A percentile compares a stretch with the other conserved stretches of the same genome.
These are phyloP conservation scores for Talaromyces trachyspermus DNA, from an alignment of 495 filamentous ascomycete species.

Conservation along the genomic window DNA sequence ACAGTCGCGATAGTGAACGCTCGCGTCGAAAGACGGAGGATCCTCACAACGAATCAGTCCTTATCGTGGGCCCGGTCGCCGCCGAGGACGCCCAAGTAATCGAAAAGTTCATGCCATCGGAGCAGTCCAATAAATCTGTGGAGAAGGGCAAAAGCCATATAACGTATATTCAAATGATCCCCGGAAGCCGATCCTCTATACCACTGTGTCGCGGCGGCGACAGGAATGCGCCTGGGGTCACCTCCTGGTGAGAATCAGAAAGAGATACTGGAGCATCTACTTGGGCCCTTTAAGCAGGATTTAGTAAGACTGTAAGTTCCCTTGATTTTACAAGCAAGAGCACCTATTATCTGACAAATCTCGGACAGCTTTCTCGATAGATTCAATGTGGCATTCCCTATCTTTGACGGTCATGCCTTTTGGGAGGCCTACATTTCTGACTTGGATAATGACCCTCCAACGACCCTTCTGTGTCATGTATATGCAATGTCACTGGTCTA, in stretches of 20 bases:
- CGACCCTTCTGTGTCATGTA: conserved; percentile 44
- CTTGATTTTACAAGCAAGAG: too few species aligned
- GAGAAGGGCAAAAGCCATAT: conserved; percentile 39
- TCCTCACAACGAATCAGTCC: conserved; percentile 40
- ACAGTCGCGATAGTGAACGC: conserved; percentile 27
- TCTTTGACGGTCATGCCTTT: conserved; percentile 44
- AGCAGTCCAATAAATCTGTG: conserved; percentile 28
- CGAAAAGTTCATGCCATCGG: conserved; percentile 43
- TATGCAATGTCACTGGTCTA: conserved; percentile 47
- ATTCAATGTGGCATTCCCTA: conserved; percentile 46
- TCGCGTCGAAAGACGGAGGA: conserved; percentile 31
- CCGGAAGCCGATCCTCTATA: conserved; percentile 40
- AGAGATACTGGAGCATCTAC: conserved; percentile 47
- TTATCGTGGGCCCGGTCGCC: conserved; percentile 44
- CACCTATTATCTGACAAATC: too few species aligned
- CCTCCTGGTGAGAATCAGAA: conserved; percentile 45
- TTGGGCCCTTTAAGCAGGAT: conserved; percentile 44
- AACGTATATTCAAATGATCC: conserved; percentile 44
- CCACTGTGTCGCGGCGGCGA: conserved; percentile 38
- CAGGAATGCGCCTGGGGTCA: conserved; percentile 40
- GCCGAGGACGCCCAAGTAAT: conserved; percentile 47
- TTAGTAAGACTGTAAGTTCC: conserved; percentile 40
- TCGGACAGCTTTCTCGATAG: conserved; percentile 37
- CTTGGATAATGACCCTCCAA: conserved; percentile 34
- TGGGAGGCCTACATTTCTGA: conserved; percentile 39